Evolutionary conservation across 176 grass and related monocot genomes (phyloP).

Genomic region (Musa schizocarpa): DNA sequence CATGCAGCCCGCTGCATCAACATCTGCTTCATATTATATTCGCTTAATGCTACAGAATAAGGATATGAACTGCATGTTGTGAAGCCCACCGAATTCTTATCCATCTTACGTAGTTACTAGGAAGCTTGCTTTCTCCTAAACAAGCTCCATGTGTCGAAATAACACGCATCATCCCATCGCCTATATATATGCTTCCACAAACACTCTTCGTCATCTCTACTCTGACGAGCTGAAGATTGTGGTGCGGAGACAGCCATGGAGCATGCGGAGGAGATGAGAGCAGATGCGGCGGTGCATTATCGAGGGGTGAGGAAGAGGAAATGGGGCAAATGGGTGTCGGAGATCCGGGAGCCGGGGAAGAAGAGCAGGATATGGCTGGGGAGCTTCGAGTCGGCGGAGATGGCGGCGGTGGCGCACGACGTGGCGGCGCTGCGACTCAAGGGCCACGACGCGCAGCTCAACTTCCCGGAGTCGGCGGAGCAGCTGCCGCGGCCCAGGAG

Average conservation of each 20-base stretch:
- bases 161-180: not conserved
- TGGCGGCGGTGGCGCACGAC: slow-evolving; percentile 59
- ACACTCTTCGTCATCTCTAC: not conserved
- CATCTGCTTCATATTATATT: too few relatives aligned
- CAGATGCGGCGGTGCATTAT: not conserved
- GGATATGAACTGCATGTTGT: not conserved
- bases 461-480: slow-evolving; percentile 45
- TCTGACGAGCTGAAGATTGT: not conserved
- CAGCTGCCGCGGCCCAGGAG: slow-evolving; percentile 39
- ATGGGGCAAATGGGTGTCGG: slow-evolving; percentile 70
- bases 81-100: not conserved
- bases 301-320: slow-evolving; percentile 40
- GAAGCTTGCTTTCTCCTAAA: not conserved
- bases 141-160: not conserved
- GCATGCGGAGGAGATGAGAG: not conserved
- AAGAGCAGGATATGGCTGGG: slow-evolving; percentile 55
- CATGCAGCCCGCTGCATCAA: too few relatives aligned
- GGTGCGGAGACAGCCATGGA: not conserved
- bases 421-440: slow-evolving; percentile 45
- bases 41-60: too few relatives aligned
- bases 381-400: slow-evolving; percentile 54
- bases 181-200: not conserved
- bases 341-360: slow-evolving; percentile 54
- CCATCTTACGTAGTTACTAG: not conserved
- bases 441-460: slow-evolving; percentile 40